phyloP scores from a whole-genome alignment of 2,329 filamentous ascomycete species.

The Alternaria ethzedia region DNA sequence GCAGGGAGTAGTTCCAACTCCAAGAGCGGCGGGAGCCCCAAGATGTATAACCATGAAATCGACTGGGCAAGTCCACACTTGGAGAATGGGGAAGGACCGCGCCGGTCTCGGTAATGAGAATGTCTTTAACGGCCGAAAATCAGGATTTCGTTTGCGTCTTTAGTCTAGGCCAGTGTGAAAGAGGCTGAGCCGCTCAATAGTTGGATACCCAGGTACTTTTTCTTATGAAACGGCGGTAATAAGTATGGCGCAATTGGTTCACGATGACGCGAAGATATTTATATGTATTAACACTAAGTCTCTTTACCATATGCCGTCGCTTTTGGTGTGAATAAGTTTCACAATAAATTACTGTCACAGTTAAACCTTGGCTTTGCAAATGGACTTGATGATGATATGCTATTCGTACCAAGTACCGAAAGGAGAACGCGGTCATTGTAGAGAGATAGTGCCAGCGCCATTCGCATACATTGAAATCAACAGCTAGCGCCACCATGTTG shows the following conservation, averaged over 20 bases:
- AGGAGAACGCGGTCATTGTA: background rate
- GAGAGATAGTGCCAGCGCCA: background rate
- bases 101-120: background rate
- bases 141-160: background rate
- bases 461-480: background rate
- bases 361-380: background rate
- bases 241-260: background rate
- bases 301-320: background rate
- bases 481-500: background rate
- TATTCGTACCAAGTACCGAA: background rate
- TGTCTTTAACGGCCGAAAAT: background rate
- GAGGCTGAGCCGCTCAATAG: background rate
- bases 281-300: background rate
- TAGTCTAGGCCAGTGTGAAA: background rate
- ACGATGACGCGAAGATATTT: background rate
- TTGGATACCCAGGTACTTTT: slow-evolving; percentile 1
- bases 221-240: background rate
- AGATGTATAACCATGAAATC: slow-evolving; percentile 8
- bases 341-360: background rate
- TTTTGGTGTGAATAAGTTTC: background rate
- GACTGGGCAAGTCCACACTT: slow-evolving; percentile 16
- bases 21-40: background rate
- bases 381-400: background rate
- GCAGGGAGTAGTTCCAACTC: background rate
- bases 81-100: background rate